A percentile compares a stretch with the other conserved stretches of the same genome.
These are phyloP conservation scores for Scutellospora calospora DNA, from an alignment of 371 early-diverging fungal genomes.

Conservation along the genomic window DNA sequence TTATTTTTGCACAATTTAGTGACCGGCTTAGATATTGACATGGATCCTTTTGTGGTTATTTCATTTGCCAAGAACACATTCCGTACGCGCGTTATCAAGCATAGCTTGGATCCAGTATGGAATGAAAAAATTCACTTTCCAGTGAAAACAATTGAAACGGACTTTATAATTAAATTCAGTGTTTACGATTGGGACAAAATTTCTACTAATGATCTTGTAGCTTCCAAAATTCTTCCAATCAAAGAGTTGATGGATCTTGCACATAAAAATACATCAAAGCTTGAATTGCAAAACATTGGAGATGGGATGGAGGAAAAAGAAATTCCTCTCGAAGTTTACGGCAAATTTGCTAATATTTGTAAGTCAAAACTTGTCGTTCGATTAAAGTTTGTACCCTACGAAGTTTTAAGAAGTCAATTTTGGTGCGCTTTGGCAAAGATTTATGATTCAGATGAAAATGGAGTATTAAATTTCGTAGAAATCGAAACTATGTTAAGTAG, in stretches of 20 bases:
- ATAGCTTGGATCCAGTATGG: slow-evolving; percentile 75
- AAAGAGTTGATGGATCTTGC: slow-evolving; percentile 40
- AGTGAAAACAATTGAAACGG: slow-evolving; percentile 62
- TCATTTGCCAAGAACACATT: slow-evolving; percentile 76
- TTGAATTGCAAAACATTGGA: slow-evolving; percentile 53
- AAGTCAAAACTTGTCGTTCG: slow-evolving; percentile 61
- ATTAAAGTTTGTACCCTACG: slow-evolving; percentile 72
- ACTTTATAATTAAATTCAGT: slow-evolving; percentile 72
- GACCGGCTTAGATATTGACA: slow-evolving; percentile 75
- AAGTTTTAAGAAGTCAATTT: slow-evolving; percentile 73
- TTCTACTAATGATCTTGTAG: slow-evolving; percentile 76
- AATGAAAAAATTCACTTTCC: slow-evolving; percentile 74
- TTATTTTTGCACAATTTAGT: slow-evolving; percentile 46
- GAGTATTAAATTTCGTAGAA: slow-evolving; percentile 62
- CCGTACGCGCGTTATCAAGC: slow-evolving; percentile 70
- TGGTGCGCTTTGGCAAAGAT: slow-evolving; percentile 74
- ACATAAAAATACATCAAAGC: slow-evolving; percentile 22
- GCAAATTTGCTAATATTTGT: slow-evolving; percentile 55
- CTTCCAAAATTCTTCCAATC: slow-evolving; percentile 60
- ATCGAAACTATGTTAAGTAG: slow-evolving; percentile 81
- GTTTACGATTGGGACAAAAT: slow-evolving; percentile 85
- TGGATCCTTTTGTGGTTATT: slow-evolving; percentile 89
- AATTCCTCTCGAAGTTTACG: slow-evolving; percentile 53
- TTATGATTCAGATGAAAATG: slow-evolving; percentile 69
- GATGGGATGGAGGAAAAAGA: slow-evolving; percentile 58